phyloP scores from a whole-genome alignment of 129 eudicot genomes.

The Gnaphalium uliginosum region DNA sequence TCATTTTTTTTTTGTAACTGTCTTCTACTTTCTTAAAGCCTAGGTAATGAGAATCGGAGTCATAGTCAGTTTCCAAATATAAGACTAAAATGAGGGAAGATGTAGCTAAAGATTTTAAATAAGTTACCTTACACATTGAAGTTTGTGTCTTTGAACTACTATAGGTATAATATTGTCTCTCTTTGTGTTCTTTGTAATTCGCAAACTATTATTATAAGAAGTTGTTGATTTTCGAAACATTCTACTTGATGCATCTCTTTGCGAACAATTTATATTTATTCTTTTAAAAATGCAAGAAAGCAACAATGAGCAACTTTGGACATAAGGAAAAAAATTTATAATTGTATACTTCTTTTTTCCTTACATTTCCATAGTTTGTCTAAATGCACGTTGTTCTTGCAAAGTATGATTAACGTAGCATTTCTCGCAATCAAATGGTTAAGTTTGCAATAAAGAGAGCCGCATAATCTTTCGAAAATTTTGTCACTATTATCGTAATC shows the following conservation, averaged over 20 bases:
- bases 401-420: not conserved
- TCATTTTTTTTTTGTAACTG: not conserved
- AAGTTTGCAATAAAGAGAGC: not conserved
- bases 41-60: not conserved
- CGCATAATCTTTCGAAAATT: not conserved
- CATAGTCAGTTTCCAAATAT: not conserved
- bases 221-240: constrained; percentile 9
- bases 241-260: not conserved
- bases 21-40: not conserved
- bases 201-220: not conserved
- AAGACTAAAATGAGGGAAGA: not conserved
- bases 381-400: constrained; percentile 4
- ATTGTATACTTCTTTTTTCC: not conserved
- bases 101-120: not conserved
- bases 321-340: not conserved
- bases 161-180: not conserved
- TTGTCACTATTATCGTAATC: not conserved
- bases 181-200: not conserved
- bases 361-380: not conserved
- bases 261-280: not conserved
- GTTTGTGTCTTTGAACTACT: not conserved
- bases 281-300: constrained; percentile 4
- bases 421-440: not conserved
- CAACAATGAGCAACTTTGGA: not conserved
- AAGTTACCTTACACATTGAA: not conserved